These are phyloP conservation scores for Penstemon davidsonii DNA, from an alignment of 257 asterid species.

Conservation along the genomic window DNA sequence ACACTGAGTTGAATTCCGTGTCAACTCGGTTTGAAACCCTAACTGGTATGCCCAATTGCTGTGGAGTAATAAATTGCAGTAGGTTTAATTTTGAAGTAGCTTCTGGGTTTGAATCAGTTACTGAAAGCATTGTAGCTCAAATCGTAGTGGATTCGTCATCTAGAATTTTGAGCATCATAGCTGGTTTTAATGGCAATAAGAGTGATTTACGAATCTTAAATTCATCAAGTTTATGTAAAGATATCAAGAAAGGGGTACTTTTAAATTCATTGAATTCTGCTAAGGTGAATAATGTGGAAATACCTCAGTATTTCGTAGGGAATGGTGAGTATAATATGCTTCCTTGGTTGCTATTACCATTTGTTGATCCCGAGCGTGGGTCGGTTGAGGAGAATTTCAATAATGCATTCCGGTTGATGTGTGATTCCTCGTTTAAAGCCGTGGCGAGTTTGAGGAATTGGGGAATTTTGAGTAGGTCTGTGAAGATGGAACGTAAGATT, in stretches of 20 bases:
- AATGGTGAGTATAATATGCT: conserved; percentile 56
- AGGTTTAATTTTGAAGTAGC: conserved; percentile 41
- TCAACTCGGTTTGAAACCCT: conserved; percentile 59
- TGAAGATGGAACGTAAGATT: conserved; percentile 49
- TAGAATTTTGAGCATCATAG: conserved; percentile 62
- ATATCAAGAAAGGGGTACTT: conserved; percentile 41
- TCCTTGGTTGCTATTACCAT: conserved; percentile 69
- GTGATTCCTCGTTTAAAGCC: conserved; percentile 40
- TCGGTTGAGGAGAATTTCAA: conserved; percentile 61
- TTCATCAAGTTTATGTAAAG: conserved; percentile 54
- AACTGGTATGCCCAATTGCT: conserved; percentile 77
- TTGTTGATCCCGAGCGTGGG: conserved; percentile 39
- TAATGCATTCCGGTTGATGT: conserved; percentile 35
- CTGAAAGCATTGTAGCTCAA: conserved; percentile 56
- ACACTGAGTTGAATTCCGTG: conserved; percentile 50
- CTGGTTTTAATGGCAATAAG: conserved; percentile 64
- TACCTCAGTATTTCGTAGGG: conserved; percentile 65
- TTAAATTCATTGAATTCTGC: conserved; percentile 38
- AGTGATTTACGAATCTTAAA: conserved; percentile 43
- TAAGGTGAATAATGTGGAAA: conserved; percentile 33
- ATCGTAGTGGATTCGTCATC: conserved; percentile 72
- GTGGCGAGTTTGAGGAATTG: conserved; percentile 68
- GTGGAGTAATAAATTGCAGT: conserved; percentile 59
- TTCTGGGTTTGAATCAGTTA: background rate
- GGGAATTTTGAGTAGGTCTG: conserved; percentile 56